These are phyloP conservation scores for Crataegus laevigata DNA, from an alignment of 306 rosid genomes.

Conservation along the genomic window DNA sequence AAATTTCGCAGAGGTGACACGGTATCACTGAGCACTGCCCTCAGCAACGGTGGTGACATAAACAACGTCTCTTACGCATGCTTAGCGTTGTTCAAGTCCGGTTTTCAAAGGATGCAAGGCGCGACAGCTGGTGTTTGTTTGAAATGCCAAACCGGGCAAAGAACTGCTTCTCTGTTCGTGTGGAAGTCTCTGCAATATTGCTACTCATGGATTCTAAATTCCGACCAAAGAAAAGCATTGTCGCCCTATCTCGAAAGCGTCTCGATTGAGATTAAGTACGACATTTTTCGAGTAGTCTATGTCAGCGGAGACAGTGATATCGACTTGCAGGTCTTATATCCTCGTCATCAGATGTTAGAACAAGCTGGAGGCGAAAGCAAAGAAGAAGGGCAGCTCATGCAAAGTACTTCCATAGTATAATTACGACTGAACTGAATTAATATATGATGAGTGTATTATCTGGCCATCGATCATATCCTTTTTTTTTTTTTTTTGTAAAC, in stretches of 20 bases:
- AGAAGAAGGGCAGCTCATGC: conserved; percentile 40
- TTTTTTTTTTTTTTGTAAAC: neutral
- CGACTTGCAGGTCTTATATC: conserved; percentile 22
- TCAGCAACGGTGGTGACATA: conserved; percentile 19
- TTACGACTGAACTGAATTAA: neutral
- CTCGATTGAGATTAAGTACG: conserved; percentile 57
- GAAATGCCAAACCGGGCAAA: conserved; percentile 46
- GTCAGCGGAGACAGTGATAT: conserved; percentile 38
- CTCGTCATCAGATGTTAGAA: conserved; percentile 36
- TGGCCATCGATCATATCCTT: too few relatives aligned
- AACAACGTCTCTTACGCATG: conserved; percentile 51
- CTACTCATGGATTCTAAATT: conserved; percentile 59
- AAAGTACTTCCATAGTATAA: neutral
- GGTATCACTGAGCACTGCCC: conserved; percentile 33
- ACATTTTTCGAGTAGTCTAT: conserved; percentile 53
- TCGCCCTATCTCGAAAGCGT: conserved; percentile 57
- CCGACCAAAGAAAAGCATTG: conserved; percentile 41
- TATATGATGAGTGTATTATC: neutral
- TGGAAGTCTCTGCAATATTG: conserved; percentile 67
- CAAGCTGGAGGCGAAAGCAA: conserved; percentile 24
- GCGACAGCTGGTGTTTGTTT: conserved; percentile 55
- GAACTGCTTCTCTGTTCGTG: conserved; percentile 44
- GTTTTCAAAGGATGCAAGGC: conserved; percentile 50
- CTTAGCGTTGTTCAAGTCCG: conserved; percentile 44
- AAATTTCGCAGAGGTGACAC: conserved; percentile 54